phyloP scores from a whole-genome alignment of 1,139 yeast species.

The Yamadazyma taylorii region DNA sequence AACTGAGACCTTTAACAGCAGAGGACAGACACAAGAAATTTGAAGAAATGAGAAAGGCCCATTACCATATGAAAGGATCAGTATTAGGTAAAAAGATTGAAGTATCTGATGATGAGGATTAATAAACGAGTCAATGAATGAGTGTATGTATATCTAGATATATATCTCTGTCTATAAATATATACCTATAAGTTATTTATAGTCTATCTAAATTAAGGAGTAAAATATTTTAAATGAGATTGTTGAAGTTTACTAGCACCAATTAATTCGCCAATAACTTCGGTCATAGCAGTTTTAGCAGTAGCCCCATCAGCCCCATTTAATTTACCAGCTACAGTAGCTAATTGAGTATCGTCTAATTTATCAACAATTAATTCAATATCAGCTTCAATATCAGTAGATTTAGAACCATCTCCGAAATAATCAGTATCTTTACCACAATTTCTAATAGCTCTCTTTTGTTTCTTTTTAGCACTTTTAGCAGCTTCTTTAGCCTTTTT shows the following conservation, averaged over 20 bases:
- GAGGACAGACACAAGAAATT: conserved; percentile 67
- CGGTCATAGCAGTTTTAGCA: conserved; percentile 53
- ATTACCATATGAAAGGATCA: conserved; percentile 69
- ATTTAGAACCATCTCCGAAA: conserved; percentile 73
- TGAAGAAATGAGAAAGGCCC: conserved; percentile 74
- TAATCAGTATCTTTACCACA: conserved; percentile 82
- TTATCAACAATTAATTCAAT: conserved; percentile 75
- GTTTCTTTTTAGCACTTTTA: conserved; percentile 92
- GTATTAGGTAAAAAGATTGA: conserved; percentile 42
- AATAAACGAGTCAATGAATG: conserved; percentile 3
- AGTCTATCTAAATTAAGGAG: neutral
- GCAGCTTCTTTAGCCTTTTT: conserved; percentile 98
- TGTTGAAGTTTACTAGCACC: conserved; percentile 33
- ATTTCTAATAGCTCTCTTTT: conserved; percentile 89
- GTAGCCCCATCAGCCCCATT: conserved; percentile 51
- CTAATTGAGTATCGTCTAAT: conserved; percentile 74
- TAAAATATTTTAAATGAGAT: conserved; percentile 38
- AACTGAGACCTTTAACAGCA: conserved; percentile 47
- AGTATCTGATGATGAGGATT: conserved; percentile 32
- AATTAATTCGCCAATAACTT: conserved; percentile 44
- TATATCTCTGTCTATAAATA: neutral
- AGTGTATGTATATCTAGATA: neutral
- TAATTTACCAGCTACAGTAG: conserved; percentile 64
- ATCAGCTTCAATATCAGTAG: conserved; percentile 74
- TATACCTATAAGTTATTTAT: too few relatives aligned